Evolutionary conservation across 1,284 basidiomycete species (phyloP), one percentile per base, ranked within the genome.

Genomic region (Rugosomyces carneus): DNA sequence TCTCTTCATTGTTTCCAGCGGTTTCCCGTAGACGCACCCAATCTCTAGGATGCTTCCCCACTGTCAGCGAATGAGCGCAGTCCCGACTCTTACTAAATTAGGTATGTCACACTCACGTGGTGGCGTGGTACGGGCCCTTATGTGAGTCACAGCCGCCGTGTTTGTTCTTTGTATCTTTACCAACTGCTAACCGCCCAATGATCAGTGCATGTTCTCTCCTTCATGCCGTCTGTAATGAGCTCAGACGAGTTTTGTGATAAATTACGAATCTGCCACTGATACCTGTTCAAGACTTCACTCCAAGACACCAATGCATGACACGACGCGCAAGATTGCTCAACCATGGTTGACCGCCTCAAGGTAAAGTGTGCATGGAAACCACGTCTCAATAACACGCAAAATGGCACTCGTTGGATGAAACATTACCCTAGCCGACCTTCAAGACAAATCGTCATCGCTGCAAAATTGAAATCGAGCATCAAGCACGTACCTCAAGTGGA

Each of bases 61-160:
- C 24, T 5, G 5, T 10, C 24, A 5, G 10, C 24, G 24, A 21
- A 9, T 21, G 15, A 39, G 2, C n/a, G 4, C 7, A n/a, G 15
- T 21, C 10, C 18, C 37, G n/a, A 23, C 19, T 6, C n/a, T 11
- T 7, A 9, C 39, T 2, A 21, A 24, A 40, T 29, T 29, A 24
- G 39, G 15, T 13, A 41, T 36, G 41, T 42, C 41, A 42, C 41
- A 20, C 6, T 23, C 41, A 42, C 41, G 41, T 42, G 41, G 36
- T 23, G 15, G 6, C 23, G 18, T 20, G 41, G 41, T 20, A 15
- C 41, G 27, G 41, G 26, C 26, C 23, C 29, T 8, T 29, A 27
- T 8, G 13, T 40, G 39, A 40, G 39, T 40, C 39, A 40, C 39
- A 31, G 24, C 15, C 24, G n/a, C n/a, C n/a, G n/a, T 18, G 37